Conservation (phyloP, 2,329 filamentous ascomycete genomes). For the Dactylellina drechsleri region DNA sequence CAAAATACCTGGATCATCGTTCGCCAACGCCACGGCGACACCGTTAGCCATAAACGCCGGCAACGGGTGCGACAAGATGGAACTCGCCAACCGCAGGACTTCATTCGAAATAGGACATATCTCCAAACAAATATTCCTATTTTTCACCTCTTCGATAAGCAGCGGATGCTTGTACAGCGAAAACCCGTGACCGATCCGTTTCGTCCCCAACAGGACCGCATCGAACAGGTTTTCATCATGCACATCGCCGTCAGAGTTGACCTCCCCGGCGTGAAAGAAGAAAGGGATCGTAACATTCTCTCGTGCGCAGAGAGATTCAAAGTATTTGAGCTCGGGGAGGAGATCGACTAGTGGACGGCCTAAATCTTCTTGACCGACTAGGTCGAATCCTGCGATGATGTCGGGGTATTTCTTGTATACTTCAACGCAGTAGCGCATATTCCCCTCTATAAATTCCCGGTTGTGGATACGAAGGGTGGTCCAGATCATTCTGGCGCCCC, state of each 20-base stretch:
- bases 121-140: slow-evolving; percentile 87
- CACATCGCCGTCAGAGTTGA: slow-evolving; percentile 78
- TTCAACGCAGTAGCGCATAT: slow-evolving; percentile 87
- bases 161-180: slow-evolving; percentile 91
- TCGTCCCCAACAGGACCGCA: slow-evolving; percentile 83
- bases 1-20: slow-evolving; percentile 89
- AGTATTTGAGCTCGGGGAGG: slow-evolving; percentile 90
- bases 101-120: slow-evolving; percentile 93
- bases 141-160: slow-evolving; percentile 86
- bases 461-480: slow-evolving; percentile 74
- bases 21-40: slow-evolving; percentile 83
- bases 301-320: slow-evolving; percentile 82
- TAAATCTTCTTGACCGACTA: slow-evolving; percentile 86
- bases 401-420: slow-evolving; percentile 82
- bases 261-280: slow-evolving; percentile 95
- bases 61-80: slow-evolving; percentile 80
- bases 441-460: slow-evolving; percentile 75
- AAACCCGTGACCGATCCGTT: slow-evolving; percentile 89
- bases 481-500: slow-evolving; percentile 87
- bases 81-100: slow-evolving; percentile 79
- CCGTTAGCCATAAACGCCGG: slow-evolving; percentile 86
- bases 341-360: slow-evolving; percentile 80
- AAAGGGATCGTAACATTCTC: slow-evolving; percentile 86
- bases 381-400: slow-evolving; percentile 84
- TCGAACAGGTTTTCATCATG: slow-evolving; percentile 90